Evolutionary conservation across 176 grass and related monocot genomes (phyloP), one percentile per base, ranked within the genome.

Genomic region (Paspalum vaginatum): DNA sequence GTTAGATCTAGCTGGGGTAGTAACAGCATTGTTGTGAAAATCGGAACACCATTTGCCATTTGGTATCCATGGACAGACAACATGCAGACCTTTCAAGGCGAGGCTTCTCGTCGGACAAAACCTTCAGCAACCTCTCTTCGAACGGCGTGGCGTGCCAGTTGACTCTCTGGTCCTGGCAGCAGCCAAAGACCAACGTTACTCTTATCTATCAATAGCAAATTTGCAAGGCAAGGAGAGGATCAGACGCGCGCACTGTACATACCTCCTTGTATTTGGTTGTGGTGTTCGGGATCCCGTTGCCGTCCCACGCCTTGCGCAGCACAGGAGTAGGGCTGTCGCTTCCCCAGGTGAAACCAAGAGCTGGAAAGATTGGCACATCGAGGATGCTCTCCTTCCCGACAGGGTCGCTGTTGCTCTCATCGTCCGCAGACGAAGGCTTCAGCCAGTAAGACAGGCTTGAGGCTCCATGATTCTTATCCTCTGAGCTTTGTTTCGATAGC

Each of bases 211-310:
- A 32, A 32, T 32, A 32, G 32, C 32, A 46, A 11, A 26, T 21
- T 14, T 21, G 42, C 20, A 15, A 21, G 14, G 3, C 44, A n/a
- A 44, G 9, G 15, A 37, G 7, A 66, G 41, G n/a, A 71, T 32
- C 1, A 20, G 38, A 85, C 61, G 40, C 69, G 50, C 16, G 43
- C 10, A 45, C 32, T 32, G 3, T 59, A 25, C 12, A 26, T 84
- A 98, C 95, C 95, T 98, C 95, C 20, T 95, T 93, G 17, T 98
- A 98, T 37, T 94, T 98, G 5, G 85, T 91, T 2, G 89, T 95
- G 27, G 95, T 83, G 65, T 95, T 98, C 5, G 95, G 95, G 70
- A 98, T 98, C 4, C 95, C 92, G 52, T 92, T 98, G 18, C 85
- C 77, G n/a, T 81, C 90, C 81, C 92, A 94, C 0, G 46, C 48